Conservation (phyloP, 345 rosid genomes). For the Leavenworthia alabamica region DNA sequence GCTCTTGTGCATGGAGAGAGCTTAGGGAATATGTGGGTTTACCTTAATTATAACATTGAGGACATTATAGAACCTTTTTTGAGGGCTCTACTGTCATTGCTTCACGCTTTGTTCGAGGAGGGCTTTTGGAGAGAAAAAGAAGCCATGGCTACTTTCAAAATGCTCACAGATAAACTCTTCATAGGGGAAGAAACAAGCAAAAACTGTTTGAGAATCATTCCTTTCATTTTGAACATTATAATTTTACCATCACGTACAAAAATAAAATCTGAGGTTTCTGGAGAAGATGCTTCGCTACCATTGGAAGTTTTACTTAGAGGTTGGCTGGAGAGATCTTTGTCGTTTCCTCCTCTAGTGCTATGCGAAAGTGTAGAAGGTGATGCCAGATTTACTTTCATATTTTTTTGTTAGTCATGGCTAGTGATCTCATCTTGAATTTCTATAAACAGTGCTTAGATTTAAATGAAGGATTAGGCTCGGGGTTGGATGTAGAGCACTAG, state of each 20-base stretch:
- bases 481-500: conserved; percentile 7
- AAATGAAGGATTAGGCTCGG: conserved; percentile 13
- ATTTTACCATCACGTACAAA: conserved; percentile 41
- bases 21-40: conserved; percentile 39
- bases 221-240: conserved; percentile 48
- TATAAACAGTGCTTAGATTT: background rate
- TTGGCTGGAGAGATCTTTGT: conserved; percentile 65
- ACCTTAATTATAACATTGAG: conserved; percentile 40
- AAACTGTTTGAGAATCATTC: conserved; percentile 69
- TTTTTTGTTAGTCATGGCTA: conserved; percentile 1
- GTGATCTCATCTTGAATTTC: conserved; percentile 1
- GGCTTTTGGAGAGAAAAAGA: conserved; percentile 60
- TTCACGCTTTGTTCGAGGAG: conserved; percentile 56
- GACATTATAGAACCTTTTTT: conserved; percentile 63
- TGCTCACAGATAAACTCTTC: conserved; percentile 59
- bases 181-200: conserved; percentile 61
- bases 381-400: background rate
- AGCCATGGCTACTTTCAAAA: conserved; percentile 51
- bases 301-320: conserved; percentile 43
- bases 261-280: conserved; percentile 30
- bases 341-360: conserved; percentile 61
- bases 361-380: conserved; percentile 65
- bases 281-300: conserved; percentile 24
- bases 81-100: conserved; percentile 70
- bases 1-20: conserved; percentile 60